Conservation (phyloP, 1,139 yeast species). For the Groenewaldozyma sp. region DNA sequence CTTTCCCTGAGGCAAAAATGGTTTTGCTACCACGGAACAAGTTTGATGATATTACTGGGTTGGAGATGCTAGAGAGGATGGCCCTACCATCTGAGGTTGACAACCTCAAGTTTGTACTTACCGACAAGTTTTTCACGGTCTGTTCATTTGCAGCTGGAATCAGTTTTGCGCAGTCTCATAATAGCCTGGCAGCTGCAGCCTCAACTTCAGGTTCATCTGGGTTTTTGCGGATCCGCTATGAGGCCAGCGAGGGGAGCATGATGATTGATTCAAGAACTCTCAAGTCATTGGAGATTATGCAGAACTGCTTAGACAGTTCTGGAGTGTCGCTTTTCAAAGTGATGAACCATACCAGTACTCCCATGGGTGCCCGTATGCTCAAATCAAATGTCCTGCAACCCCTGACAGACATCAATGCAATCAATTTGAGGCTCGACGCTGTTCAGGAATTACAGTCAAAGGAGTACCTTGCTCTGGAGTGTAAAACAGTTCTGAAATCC, state of each 20-base stretch:
- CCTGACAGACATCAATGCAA: slow-evolving; percentile 1
- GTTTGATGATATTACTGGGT: slow-evolving; percentile 1
- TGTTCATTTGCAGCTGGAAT: slow-evolving; percentile 1
- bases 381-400: slow-evolving; percentile 2
- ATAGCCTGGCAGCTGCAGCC: background rate
- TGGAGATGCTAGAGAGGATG: background rate
- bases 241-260: slow-evolving; percentile 2
- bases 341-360: background rate
- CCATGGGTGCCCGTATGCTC: slow-evolving; percentile 1
- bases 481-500: background rate
- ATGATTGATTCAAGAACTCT: slow-evolving; percentile 1
- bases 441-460: background rate
- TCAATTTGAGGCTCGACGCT: slow-evolving; percentile 1
- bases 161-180: background rate
- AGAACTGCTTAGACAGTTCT: background rate
- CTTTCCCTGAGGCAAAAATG: background rate
- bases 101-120: background rate
- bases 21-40: background rate
- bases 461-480: slow-evolving; percentile 2
- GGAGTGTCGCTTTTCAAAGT: background rate
- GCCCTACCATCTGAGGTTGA: background rate
- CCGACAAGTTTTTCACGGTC: background rate
- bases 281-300: slow-evolving; percentile 1
- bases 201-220: no score
- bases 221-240: background rate